Percentiles rank a stretch among this genome's conserved stretches.
Conservation (phyloP, 2,329 filamentous ascomycete genomes). For the Teratosphaeria zuluensis region DNA sequence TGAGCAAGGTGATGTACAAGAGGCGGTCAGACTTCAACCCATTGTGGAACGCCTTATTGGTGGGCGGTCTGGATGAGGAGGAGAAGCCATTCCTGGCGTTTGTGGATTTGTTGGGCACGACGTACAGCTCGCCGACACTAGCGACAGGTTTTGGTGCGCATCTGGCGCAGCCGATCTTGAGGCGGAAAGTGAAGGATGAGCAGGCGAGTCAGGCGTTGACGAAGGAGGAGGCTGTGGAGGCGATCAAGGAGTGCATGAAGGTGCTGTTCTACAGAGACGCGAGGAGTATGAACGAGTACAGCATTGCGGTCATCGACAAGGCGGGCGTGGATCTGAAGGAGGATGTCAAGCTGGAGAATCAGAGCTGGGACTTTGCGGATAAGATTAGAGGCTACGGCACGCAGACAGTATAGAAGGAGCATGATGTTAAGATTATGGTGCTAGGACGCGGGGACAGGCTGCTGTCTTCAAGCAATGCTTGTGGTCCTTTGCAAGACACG, state of each 20-base stretch:
- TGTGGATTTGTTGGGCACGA: slow-evolving; percentile 86
- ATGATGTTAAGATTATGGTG: neutral
- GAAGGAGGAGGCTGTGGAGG: slow-evolving; percentile 67
- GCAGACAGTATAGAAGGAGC: slow-evolving; percentile 42
- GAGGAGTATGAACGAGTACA: slow-evolving; percentile 82
- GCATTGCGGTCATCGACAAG: slow-evolving; percentile 78
- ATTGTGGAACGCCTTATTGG: slow-evolving; percentile 90
- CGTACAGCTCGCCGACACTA: slow-evolving; percentile 76
- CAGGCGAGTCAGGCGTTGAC: slow-evolving; percentile 60
- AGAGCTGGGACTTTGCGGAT: slow-evolving; percentile 98
- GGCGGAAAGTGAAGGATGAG: slow-evolving; percentile 75
- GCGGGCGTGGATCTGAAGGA: slow-evolving; percentile 72
- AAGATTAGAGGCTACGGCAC: slow-evolving; percentile 91
- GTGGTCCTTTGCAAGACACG: neutral
- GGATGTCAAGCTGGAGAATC: slow-evolving; percentile 78
- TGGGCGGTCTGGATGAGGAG: slow-evolving; percentile 75
- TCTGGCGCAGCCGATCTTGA: slow-evolving; percentile 85
- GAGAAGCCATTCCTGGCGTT: slow-evolving; percentile 80
- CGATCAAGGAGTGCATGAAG: slow-evolving; percentile 93
- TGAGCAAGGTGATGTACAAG: slow-evolving; percentile 91
- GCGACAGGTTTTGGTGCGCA: slow-evolving; percentile 91
- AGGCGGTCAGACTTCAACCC: slow-evolving; percentile 93
- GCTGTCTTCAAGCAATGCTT: neutral
- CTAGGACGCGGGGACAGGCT: neutral
- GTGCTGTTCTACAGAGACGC: slow-evolving; percentile 96